Percentiles rank a stretch among this genome's conserved stretches.
Conservation (phyloP, 345 rosid genomes). For the Bruguiera gymnorhiza region DNA sequence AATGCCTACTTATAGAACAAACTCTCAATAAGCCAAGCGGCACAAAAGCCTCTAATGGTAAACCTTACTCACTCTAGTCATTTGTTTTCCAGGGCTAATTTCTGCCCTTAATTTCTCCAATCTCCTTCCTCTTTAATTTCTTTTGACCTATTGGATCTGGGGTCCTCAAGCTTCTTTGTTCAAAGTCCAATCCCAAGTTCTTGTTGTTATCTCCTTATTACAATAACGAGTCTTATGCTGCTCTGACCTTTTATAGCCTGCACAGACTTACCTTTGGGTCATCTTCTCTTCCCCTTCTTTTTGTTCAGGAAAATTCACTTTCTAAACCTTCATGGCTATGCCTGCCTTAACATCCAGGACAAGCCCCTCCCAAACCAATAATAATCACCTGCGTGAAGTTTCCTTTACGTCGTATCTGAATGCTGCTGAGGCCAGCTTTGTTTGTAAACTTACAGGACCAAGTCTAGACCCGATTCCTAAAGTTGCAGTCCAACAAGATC, state of each 20-base stretch:
- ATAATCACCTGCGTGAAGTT: constrained; percentile 28
- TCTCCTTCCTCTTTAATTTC: neutral
- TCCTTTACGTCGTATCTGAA: constrained; percentile 53
- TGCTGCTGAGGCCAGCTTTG: constrained; percentile 36
- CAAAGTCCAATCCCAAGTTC: constrained; percentile 4
- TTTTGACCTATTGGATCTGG: constrained; percentile 13
- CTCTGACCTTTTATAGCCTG: no score
- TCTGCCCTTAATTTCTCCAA: constrained; percentile 7
- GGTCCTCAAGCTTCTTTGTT: neutral
- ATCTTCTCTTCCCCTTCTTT: neutral
- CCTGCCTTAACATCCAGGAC: constrained; percentile 26
- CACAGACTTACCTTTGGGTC: neutral
- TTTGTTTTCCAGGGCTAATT: neutral
- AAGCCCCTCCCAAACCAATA: constrained; percentile 22
- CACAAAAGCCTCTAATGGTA: neutral
- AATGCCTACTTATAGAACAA: constrained; percentile 21
- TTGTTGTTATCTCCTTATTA: constrained; percentile 10
- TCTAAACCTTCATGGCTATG: constrained; percentile 29
- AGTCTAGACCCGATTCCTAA: constrained; percentile 9
- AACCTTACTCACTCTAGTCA: constrained; percentile 1
- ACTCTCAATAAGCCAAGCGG: constrained; percentile 10
- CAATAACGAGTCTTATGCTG: no score
- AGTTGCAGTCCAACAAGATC: constrained; percentile 6
- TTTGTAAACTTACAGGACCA: constrained; percentile 29
- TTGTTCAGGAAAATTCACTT: neutral